phyloP scores from a whole-genome alignment of 257 asterid species.

The Forsythia viridissima region DNA sequence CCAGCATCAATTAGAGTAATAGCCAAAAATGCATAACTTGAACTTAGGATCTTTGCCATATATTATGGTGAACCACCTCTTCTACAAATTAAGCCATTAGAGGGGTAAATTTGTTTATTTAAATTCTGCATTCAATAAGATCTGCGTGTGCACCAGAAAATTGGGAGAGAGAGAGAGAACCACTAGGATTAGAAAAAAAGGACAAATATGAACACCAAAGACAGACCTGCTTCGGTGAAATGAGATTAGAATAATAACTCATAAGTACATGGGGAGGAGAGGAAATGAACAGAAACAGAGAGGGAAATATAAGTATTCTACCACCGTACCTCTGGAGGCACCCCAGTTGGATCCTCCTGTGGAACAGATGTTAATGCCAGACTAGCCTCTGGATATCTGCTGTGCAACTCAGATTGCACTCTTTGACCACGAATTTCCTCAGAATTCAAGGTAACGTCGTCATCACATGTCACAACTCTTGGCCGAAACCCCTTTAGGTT shows the following conservation, averaged over 20 bases:
- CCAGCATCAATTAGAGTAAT: conserved; percentile 29
- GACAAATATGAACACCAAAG: not conserved
- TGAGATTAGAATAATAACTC: not conserved
- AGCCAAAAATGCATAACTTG: not conserved
- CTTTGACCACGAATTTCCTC: conserved; percentile 44
- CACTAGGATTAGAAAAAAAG: not conserved
- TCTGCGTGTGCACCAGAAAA: not conserved
- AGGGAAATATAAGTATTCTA: not conserved
- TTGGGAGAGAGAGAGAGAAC: not conserved
- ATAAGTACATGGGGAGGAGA: not conserved
- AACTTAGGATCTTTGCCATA: not conserved
- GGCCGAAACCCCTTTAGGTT: conserved; percentile 51
- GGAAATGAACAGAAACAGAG: conserved; percentile 12
- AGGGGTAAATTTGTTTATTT: not conserved
- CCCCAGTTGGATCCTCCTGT: conserved; percentile 61
- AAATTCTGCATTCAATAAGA: not conserved
- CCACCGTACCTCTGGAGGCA: conserved; percentile 87
- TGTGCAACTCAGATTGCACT: conserved; percentile 43
- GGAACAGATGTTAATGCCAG: conserved; percentile 56
- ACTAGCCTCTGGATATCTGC: conserved; percentile 50
- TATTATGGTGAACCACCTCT: not conserved
- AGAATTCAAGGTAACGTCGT: conserved; percentile 29
- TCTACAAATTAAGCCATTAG: not conserved
- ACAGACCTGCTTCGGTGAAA: not conserved
- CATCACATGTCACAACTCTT: conserved; percentile 41